Evolutionary conservation across 2,329 filamentous ascomycete genomes (phyloP).

Genomic region (Aspergillus sp.): DNA sequence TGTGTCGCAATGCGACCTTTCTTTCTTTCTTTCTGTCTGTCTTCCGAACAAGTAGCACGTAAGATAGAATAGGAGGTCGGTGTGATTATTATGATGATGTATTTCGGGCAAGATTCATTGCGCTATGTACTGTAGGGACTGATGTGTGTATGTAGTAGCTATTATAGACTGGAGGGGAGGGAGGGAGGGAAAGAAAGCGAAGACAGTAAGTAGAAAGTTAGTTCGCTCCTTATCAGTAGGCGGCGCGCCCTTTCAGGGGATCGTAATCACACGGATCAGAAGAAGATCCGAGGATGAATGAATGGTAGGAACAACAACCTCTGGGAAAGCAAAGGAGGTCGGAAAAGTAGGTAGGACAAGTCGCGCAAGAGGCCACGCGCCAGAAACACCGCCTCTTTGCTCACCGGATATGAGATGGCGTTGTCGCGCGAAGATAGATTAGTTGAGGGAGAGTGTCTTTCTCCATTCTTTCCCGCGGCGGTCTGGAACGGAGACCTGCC

Average conservation of each 20-base stretch:
- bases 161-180: neutral
- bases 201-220: neutral
- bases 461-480: neutral
- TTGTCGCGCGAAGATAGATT: neutral
- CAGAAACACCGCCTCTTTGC: conserved; percentile 1
- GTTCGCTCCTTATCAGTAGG: neutral
- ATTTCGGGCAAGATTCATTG: neutral
- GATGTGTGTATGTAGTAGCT: neutral
- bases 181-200: neutral
- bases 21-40: neutral
- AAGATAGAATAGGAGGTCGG: neutral
- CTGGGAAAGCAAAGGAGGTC: neutral
- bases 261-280: too few species aligned
- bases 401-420: neutral
- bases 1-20: neutral
- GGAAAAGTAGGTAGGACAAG: neutral
- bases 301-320: neutral
- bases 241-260: too few species aligned
- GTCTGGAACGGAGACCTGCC: neutral
- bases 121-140: neutral
- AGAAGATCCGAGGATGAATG: neutral
- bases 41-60: neutral
- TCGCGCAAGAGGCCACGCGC: neutral
- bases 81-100: neutral
- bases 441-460: neutral